Evolutionary conservation across 1,139 yeast genomes (phyloP).

Genomic region (Wickerhamomyces sp.): DNA sequence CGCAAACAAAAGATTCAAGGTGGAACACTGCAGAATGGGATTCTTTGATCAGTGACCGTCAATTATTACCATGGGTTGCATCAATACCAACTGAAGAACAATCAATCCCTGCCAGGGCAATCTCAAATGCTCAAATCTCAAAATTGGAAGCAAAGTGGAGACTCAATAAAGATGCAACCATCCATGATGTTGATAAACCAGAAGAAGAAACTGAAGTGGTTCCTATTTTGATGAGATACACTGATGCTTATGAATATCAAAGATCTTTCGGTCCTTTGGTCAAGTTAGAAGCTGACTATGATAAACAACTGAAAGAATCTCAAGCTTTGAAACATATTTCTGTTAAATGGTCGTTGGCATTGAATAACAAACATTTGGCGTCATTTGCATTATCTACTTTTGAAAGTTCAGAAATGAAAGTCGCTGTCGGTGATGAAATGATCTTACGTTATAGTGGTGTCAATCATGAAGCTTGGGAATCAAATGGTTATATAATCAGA

Average conservation of each 20-base stretch:
- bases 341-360: conserved; percentile 71
- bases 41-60: conserved; percentile 75
- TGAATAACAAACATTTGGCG: conserved; percentile 62
- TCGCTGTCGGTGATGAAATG: conserved; percentile 87
- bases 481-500: conserved; percentile 65
- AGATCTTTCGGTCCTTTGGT: conserved; percentile 81
- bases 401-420: conserved; percentile 62
- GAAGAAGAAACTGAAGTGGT: conserved; percentile 57
- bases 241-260: conserved; percentile 84
- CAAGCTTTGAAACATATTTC: conserved; percentile 72
- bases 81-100: conserved; percentile 65
- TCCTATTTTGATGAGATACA: conserved; percentile 73
- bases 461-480: conserved; percentile 57
- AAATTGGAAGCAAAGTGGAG: conserved; percentile 83
- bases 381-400: conserved; percentile 64
- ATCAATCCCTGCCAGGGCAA: conserved; percentile 44
- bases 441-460: conserved; percentile 53
- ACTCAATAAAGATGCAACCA: conserved; percentile 60
- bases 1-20: conserved; percentile 63
- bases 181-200: conserved; percentile 49
- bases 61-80: conserved; percentile 79
- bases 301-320: conserved; percentile 68
- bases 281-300: conserved; percentile 76
- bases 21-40: conserved; percentile 95
- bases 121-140: conserved; percentile 62